Evolutionary conservation across 1,284 basidiomycete genomes (phyloP).

Genomic region (Paramarasmius palmivorus): DNA sequence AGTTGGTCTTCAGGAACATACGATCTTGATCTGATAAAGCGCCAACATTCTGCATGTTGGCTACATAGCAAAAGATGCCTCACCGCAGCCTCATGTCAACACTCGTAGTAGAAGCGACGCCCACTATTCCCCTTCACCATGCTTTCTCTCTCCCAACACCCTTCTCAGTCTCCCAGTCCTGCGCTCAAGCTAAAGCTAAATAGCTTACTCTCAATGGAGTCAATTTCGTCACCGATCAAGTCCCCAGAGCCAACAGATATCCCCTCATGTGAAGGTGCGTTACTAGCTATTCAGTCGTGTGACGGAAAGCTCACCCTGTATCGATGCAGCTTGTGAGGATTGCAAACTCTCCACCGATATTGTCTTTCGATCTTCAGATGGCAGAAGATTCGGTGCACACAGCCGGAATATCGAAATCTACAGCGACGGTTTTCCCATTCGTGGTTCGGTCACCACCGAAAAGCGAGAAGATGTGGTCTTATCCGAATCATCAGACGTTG

Average conservation of each 20-base stretch:
- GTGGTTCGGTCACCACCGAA: neutral
- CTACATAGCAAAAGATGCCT: neutral
- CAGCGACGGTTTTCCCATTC: neutral
- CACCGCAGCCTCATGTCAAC: constrained; percentile 1
- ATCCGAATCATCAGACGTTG: constrained; percentile 1
- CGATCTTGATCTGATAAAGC: too few species aligned
- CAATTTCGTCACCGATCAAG: neutral
- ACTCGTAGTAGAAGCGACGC: neutral
- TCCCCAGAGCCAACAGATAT: neutral
- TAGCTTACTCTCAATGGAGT: neutral
- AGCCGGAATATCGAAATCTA: neutral
- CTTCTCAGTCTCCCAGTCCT: neutral
- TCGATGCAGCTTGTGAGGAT: neutral
- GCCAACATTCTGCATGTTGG: too few species aligned
- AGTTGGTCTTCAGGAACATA: too few species aligned
- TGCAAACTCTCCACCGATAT: constrained; percentile 1
- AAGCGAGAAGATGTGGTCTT: neutral
- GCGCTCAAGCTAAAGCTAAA: neutral
- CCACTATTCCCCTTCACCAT: neutral
- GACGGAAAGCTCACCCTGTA: neutral
- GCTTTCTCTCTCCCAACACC: neutral
- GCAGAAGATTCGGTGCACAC: neutral
- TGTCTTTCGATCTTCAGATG: constrained; percentile 1
- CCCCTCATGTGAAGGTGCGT: neutral
- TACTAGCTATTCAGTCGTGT: too few species aligned